phyloP scores from a whole-genome alignment of 257 asterid species.

The Nicotiana attenuata region DNA sequence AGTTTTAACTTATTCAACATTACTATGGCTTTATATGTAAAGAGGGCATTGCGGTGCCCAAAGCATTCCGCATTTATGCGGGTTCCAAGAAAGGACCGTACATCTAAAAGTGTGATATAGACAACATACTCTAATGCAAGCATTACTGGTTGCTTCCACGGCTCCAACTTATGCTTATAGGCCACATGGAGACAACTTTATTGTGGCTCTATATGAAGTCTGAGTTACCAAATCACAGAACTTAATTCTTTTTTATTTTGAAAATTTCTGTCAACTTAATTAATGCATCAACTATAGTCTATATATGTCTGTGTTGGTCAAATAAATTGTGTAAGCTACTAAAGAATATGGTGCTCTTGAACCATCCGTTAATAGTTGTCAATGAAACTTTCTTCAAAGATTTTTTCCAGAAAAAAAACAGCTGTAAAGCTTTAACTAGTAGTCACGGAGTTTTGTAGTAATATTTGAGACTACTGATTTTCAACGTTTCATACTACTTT shows the following conservation, averaged over 20 bases:
- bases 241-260: neutral
- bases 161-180: rapidly evolving
- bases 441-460: neutral
- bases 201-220: no score
- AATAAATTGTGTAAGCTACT: neutral
- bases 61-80: no score
- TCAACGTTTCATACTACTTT: conserved; percentile 9
- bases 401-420: neutral
- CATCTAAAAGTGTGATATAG: no score
- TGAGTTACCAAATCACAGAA: neutral
- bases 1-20: no score
- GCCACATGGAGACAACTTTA: no score
- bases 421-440: neutral
- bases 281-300: neutral
- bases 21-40: no score
- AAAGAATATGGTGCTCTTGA: neutral
- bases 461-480: neutral
- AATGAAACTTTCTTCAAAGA: neutral
- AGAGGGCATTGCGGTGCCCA: no score
- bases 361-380: neutral
- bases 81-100: no score
- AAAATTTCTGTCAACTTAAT: neutral
- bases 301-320: neutral
- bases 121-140: no score
- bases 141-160: no score